Base-by-base conservation (phyloP, 2,329 filamentous ascomycete genomes). In the Neopestalotiopsis rosae region DNA sequence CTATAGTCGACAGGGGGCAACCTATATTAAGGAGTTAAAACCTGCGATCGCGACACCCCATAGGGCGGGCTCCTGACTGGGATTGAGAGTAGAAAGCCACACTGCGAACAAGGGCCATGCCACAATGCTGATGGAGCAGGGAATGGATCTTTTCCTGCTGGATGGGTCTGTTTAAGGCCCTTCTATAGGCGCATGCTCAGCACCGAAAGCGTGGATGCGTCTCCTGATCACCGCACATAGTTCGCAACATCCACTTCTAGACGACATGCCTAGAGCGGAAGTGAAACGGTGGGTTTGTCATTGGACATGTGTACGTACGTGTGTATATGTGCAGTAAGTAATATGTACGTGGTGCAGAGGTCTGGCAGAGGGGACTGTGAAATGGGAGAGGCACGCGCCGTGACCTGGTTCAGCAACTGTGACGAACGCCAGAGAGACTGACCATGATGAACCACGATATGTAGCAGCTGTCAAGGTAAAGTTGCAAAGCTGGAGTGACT, bases 21-120 rank as follows among this genome's bases (percentile, higher is more conserved):
- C 74, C 71, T 78, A 79, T 79, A 79, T 73, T 74, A 77, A 71
- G 69, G 73, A 73, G 74, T 72, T 71, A 72, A 74, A 73, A 77
- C 72, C 72, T 74, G 71, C 71, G 73, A 76, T 77, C 75, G 76
- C 66, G 75, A 75, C 76, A 76, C 73, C 72, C 76, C 76, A 78
- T 78, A 78, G 76, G 76, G 76, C 74, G 69, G 73, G 74, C 67
- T 70, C 70, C 71, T 74, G 73, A 71, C 72, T 77, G 75, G 75
- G 76, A 76, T 75, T 20, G 73, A 69, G 72, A 74, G 71, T 74
- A 77, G 45, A 52, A 52, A 52, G 74, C 75, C 76, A 78, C 75
- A 75, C 73, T 24, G 32, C 42, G 6, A 70, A 72, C 71, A 10
- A 73, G 42, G 28, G 71, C 72, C 74, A 74, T 74, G 72, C 72